Evolutionary conservation across 1,284 basidiomycete species (phyloP).

Genomic region (Kalmanozyma brasiliensis): DNA sequence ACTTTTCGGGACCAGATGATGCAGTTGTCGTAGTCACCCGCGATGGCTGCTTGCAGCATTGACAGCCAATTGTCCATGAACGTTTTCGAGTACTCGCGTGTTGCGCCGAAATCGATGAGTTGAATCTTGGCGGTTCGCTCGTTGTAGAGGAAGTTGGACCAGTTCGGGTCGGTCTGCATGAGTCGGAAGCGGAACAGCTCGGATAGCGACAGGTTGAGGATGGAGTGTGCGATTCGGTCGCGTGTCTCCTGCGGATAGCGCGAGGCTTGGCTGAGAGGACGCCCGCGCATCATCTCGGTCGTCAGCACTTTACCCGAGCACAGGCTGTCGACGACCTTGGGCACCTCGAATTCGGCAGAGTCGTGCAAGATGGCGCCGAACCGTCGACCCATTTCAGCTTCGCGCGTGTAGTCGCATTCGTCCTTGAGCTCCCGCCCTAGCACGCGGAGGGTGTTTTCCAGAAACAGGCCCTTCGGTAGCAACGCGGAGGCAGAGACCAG

Average conservation of each 20-base stretch:
- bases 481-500: slow-evolving; percentile 82
- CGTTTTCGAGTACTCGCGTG: slow-evolving; percentile 81
- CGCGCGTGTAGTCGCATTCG: slow-evolving; percentile 92
- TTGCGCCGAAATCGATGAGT: slow-evolving; percentile 95
- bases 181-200: slow-evolving; percentile 90
- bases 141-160: slow-evolving; percentile 96
- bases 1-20: slow-evolving; percentile 79
- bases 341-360: slow-evolving; percentile 78
- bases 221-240: slow-evolving; percentile 84
- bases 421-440: slow-evolving; percentile 92
- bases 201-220: slow-evolving; percentile 86
- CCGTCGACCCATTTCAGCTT: slow-evolving; percentile 78
- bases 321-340: slow-evolving; percentile 80
- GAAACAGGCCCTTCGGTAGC: slow-evolving; percentile 86
- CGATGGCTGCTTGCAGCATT: slow-evolving; percentile 81
- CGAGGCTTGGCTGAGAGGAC: slow-evolving; percentile 78
- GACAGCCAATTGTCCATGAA: slow-evolving; percentile 91
- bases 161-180: slow-evolving; percentile 99
- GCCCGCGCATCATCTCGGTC: slow-evolving; percentile 85
- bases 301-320: slow-evolving; percentile 86
- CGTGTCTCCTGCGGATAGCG: slow-evolving; percentile 76
- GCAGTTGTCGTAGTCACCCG: slow-evolving; percentile 78
- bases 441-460: slow-evolving; percentile 80
- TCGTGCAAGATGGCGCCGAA: slow-evolving; percentile 71
- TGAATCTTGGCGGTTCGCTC: slow-evolving; percentile 73